Percentiles rank a stretch among this genome's conserved stretches.
Conservation (phyloP, 164 flowering plant genomes). For the Umbilicus rupestris region DNA sequence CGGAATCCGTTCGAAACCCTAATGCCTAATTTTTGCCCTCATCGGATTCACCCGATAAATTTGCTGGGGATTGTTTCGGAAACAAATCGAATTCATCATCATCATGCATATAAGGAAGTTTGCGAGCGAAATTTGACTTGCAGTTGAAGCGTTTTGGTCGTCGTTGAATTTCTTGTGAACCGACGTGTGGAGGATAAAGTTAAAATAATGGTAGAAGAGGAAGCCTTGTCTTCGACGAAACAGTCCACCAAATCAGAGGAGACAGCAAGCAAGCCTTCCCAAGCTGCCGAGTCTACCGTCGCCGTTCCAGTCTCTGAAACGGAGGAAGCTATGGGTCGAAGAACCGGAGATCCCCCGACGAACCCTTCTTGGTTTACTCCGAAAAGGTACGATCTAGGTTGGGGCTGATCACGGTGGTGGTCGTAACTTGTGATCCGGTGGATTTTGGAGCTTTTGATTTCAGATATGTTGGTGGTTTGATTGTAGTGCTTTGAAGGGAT, state of each 20-base stretch:
- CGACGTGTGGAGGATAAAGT: background rate
- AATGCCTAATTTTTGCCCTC: background rate
- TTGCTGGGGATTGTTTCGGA: background rate
- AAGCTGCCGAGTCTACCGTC: constrained; percentile 1
- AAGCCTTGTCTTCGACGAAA: background rate
- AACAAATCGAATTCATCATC: no score
- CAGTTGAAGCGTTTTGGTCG: background rate
- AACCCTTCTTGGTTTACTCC: constrained; percentile 50
- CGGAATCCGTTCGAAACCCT: background rate
- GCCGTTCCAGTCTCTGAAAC: background rate
- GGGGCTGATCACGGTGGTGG: background rate
- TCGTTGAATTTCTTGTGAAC: background rate
- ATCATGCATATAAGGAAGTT: no score
- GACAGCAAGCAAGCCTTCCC: background rate
- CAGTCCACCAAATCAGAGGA: constrained; percentile 5
- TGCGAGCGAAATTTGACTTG: background rate
- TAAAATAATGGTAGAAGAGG: constrained; percentile 6
- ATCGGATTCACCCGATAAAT: background rate
- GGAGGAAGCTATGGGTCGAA: constrained; percentile 16
- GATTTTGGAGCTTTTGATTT: background rate
- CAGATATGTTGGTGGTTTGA: background rate
- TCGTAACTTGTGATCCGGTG: background rate
- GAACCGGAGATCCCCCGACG: constrained; percentile 13
- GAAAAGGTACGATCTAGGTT: constrained; percentile 19
- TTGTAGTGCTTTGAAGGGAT: background rate